Conservation (phyloP, 306 rosid species). For the Dryas octopetala region DNA sequence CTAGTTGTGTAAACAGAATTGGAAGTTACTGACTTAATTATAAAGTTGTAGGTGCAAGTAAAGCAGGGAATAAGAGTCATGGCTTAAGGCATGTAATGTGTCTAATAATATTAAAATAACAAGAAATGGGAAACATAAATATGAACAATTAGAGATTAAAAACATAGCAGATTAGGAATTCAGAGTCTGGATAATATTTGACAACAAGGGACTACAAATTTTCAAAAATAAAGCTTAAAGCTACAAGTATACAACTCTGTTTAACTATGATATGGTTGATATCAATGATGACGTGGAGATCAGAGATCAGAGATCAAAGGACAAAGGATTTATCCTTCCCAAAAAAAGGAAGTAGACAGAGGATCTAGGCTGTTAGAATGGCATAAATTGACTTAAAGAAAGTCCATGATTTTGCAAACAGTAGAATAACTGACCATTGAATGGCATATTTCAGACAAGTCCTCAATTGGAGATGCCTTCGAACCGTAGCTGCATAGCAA, state of each 20-base stretch:
- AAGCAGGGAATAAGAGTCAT: neutral
- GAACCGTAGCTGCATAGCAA: slow-evolving; percentile 79
- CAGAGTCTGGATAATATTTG: neutral
- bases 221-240: neutral
- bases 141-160: neutral
- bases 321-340: neutral
- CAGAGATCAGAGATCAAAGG: neutral
- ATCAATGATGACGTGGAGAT: neutral
- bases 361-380: neutral
- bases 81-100: neutral
- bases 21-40: neutral
- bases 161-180: neutral
- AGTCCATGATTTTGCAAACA: neutral
- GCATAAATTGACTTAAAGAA: slow-evolving; percentile 12
- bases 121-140: neutral
- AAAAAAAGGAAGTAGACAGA: neutral
- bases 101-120: neutral
- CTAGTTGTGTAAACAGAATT: neutral
- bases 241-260: neutral
- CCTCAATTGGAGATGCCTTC: slow-evolving; percentile 68
- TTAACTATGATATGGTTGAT: neutral
- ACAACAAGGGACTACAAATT: neutral
- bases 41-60: neutral
- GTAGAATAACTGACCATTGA: slow-evolving; percentile 59
- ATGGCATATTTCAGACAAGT: slow-evolving; percentile 80